Conservation (phyloP, 306 rosid species). For the Prunus dulcis region DNA sequence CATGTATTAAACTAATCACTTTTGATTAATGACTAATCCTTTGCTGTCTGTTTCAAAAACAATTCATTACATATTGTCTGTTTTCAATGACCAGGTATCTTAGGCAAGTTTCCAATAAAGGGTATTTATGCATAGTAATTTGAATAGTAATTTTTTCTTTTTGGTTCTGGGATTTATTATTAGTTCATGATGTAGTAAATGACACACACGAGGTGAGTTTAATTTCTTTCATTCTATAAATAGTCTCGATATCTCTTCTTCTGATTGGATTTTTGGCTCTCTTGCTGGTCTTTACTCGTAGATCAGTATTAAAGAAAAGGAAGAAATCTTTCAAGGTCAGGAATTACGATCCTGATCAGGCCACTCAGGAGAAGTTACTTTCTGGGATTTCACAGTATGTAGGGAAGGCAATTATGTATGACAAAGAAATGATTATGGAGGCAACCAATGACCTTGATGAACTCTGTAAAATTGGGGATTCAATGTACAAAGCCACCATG, state of each 20-base stretch:
- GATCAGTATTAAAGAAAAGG: conserved; percentile 25
- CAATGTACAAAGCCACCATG: conserved; percentile 58
- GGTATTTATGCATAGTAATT: too few species aligned
- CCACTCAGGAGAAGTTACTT: conserved; percentile 39
- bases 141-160: too few species aligned
- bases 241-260: neutral
- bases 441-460: conserved; percentile 55
- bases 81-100: neutral
- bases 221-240: too few species aligned
- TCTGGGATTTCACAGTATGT: conserved; percentile 61
- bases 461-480: conserved; percentile 45
- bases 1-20: too few species aligned
- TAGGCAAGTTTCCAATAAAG: neutral
- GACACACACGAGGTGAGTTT: neutral
- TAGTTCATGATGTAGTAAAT: neutral
- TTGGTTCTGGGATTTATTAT: too few species aligned
- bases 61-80: too few species aligned
- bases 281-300: conserved; percentile 26
- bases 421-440: conserved; percentile 43
- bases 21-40: too few species aligned
- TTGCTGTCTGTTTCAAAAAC: too few species aligned
- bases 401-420: conserved; percentile 52
- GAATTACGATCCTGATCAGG: neutral
- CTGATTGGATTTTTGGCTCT: conserved; percentile 18
- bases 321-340: conserved; percentile 26